phyloP scores from a whole-genome alignment of 202 grass and related monocot genomes.

The Panicum virgatum region DNA sequence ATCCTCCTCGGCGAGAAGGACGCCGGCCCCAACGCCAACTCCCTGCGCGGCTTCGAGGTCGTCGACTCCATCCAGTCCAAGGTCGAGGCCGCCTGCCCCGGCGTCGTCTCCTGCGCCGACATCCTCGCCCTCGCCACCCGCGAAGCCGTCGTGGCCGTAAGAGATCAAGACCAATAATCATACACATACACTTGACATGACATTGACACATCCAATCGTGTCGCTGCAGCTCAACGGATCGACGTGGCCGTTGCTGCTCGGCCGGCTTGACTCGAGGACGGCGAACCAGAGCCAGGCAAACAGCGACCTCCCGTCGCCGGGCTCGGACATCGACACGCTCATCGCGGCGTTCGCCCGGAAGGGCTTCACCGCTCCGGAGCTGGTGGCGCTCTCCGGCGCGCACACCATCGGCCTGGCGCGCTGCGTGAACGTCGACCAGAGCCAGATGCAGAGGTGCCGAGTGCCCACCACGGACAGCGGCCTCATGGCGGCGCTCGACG shows the following conservation, averaged over 20 bases:
- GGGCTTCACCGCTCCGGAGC: conserved; percentile 31
- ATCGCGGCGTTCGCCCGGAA: conserved; percentile 35
- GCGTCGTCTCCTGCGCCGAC: conserved; percentile 74
- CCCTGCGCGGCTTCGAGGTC: conserved; percentile 42
- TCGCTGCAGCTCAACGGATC: conserved; percentile 48
- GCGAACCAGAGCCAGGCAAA: conserved; percentile 37
- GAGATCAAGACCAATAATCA: too few relatives aligned
- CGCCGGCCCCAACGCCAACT: conserved; percentile 18
- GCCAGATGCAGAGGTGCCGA: too few relatives aligned
- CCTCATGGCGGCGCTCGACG: not conserved
- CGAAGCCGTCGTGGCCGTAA: conserved; percentile 32
- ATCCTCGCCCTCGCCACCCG: conserved; percentile 59
- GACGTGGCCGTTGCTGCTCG: conserved; percentile 47
- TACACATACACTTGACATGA: too few relatives aligned
- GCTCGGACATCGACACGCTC: conserved; percentile 20
- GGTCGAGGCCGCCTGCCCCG: conserved; percentile 30
- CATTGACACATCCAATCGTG: too few relatives aligned
- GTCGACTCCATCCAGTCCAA: conserved; percentile 42
- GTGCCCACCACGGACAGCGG: too few relatives aligned
- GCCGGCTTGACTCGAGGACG: conserved; percentile 59
- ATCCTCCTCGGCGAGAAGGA: conserved; percentile 40
- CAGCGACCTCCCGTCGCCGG: conserved; percentile 32
- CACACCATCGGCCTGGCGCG: conserved; percentile 46
- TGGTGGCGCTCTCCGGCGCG: conserved; percentile 61
- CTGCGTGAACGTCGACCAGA: too few relatives aligned